Conservation (phyloP, 495 filamentous ascomycete genomes). For the Baudoinia panamericana region DNA sequence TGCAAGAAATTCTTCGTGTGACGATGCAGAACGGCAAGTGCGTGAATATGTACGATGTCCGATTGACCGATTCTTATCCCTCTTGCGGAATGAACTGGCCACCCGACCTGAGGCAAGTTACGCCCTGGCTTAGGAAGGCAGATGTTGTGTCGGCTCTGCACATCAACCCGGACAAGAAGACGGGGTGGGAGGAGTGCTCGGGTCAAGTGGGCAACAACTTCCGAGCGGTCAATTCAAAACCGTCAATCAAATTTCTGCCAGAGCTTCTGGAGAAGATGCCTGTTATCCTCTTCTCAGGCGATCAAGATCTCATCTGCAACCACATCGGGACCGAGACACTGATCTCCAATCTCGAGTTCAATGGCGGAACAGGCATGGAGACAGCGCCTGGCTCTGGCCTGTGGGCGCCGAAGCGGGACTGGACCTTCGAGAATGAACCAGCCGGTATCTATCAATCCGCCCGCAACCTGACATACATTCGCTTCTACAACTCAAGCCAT, state of each 20-base stretch:
- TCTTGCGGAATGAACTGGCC: conserved; percentile 96
- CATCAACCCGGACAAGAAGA: conserved; percentile 63
- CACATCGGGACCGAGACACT: conserved; percentile 86
- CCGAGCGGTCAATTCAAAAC: conserved; percentile 50
- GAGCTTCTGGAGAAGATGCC: conserved; percentile 61
- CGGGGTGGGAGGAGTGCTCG: conserved; percentile 86
- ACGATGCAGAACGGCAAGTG: conserved; percentile 44
- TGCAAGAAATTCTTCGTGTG: conserved; percentile 50
- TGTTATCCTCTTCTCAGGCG: conserved; percentile 79
- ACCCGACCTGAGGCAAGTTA: conserved; percentile 60
- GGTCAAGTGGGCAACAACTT: conserved; percentile 62
- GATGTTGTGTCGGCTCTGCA: conserved; percentile 74
- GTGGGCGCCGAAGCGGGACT: conserved; percentile 81
- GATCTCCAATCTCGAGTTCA: conserved; percentile 87
- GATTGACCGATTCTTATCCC: conserved; percentile 56
- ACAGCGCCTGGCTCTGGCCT: conserved; percentile 56
- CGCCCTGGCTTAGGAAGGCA: conserved; percentile 68
- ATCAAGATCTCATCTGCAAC: conserved; percentile 92
- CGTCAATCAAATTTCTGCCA: conserved; percentile 63
- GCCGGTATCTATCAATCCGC: conserved; percentile 91
- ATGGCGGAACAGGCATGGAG: conserved; percentile 81
- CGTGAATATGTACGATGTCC: conserved; percentile 90
- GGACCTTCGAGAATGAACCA: conserved; percentile 84
- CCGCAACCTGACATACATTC: conserved; percentile 85
- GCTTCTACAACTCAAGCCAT: conserved; percentile 90